Percentiles rank a stretch among this genome's conserved stretches.
phyloP scores from a whole-genome alignment of 2,329 filamentous ascomycete genomes.

The Neofusicoccum kwambonambiense region DNA sequence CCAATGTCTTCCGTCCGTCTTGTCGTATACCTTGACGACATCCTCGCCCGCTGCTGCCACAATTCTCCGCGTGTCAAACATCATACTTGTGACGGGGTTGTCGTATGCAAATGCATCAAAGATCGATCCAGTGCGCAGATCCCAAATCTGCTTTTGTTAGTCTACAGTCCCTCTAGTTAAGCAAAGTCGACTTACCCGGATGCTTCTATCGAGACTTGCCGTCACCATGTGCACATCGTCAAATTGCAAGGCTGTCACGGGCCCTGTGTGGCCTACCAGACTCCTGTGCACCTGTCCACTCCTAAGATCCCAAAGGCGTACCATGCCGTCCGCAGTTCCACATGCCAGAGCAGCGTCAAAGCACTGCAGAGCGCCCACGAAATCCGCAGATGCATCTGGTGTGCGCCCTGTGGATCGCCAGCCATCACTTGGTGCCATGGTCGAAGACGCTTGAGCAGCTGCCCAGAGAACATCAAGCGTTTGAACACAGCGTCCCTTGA shows the following conservation, averaged over 20 bases:
- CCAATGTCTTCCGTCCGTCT: constrained; percentile 93
- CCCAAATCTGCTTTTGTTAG: constrained; percentile 76
- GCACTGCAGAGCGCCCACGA: constrained; percentile 90
- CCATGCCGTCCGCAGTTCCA: constrained; percentile 96
- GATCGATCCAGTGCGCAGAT: constrained; percentile 92
- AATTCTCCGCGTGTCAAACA: constrained; percentile 90
- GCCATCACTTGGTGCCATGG: constrained; percentile 57
- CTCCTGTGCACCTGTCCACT: constrained; percentile 97
- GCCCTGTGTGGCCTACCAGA: constrained; percentile 90
- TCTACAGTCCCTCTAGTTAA: constrained; percentile 1
- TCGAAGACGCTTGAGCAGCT: constrained; percentile 80
- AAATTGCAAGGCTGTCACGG: constrained; percentile 92
- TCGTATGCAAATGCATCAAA: constrained; percentile 96
- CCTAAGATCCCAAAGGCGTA: constrained; percentile 91
- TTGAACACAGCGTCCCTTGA: constrained; percentile 95
- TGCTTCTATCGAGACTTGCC: constrained; percentile 86
- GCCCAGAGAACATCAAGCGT: constrained; percentile 98
- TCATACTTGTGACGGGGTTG: constrained; percentile 88
- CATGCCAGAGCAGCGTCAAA: constrained; percentile 95
- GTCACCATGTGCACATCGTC: constrained; percentile 95
- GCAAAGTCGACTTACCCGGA: constrained; percentile 67
- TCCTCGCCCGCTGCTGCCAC: constrained; percentile 87
- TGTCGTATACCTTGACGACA: constrained; percentile 97
- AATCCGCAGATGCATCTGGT: constrained; percentile 72
- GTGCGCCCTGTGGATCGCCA: constrained; percentile 74